Evolutionary conservation across 768 basidiomycete genomes (phyloP).

Genomic region (Tricholoma bakamatsutake): DNA sequence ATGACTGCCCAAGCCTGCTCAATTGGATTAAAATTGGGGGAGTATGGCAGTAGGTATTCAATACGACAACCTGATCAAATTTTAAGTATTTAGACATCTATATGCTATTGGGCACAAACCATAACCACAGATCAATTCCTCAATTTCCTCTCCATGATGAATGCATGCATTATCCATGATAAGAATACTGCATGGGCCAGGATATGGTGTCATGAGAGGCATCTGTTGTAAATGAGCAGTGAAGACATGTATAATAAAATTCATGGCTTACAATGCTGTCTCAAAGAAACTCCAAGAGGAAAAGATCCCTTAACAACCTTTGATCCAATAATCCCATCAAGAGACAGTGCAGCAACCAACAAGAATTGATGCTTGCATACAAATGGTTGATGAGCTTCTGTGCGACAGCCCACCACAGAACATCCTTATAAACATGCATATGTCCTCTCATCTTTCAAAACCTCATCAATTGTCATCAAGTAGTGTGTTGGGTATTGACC

Average conservation of each 20-base stretch:
- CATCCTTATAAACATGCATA: not conserved
- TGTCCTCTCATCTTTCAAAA: not conserved
- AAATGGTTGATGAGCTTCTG: not conserved
- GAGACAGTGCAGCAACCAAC: not conserved
- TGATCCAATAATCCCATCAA: not conserved
- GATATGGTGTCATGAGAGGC: not conserved
- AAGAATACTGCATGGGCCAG: no score
- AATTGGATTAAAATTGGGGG: not conserved
- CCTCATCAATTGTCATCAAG: not conserved
- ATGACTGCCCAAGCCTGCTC: not conserved
- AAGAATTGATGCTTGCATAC: not conserved
- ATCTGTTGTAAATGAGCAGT: not conserved
- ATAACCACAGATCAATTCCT: conserved; percentile 4
- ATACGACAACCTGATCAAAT: not conserved
- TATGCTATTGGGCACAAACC: conserved; percentile 10
- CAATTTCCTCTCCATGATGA: conserved; percentile 18
- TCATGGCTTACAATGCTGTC: not conserved
- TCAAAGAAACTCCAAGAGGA: not conserved
- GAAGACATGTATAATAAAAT: no score
- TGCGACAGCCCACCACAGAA: not conserved
- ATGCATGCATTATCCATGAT: no score
- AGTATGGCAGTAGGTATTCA: not conserved
- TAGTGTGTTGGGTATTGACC: not conserved
- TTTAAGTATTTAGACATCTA: no score
- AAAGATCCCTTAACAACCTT: not conserved